Percentiles rank a stretch among this genome's conserved stretches.
These are phyloP conservation scores for Castanopsis chinensis DNA, from an alignment of 306 rosid species.

Conservation along the genomic window DNA sequence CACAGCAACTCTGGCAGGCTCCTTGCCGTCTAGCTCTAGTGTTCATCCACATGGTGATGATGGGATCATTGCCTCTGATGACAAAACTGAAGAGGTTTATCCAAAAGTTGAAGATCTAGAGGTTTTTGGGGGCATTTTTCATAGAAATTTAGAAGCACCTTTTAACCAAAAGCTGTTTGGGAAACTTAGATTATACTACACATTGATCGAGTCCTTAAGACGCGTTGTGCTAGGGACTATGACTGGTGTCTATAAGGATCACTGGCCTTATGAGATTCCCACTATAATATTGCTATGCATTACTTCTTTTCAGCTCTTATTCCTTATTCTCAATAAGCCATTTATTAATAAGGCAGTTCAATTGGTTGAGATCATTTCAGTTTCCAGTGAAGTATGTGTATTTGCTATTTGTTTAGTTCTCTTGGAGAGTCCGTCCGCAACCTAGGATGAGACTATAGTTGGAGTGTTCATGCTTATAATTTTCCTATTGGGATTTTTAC, in stretches of 20 bases:
- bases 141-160: no score
- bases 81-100: no score
- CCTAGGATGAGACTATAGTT: slow-evolving; percentile 30
- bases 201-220: slow-evolving; percentile 59
- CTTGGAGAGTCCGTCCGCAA: slow-evolving; percentile 40
- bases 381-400: slow-evolving; percentile 53
- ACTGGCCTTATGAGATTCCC: slow-evolving; percentile 43
- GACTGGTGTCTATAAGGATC: slow-evolving; percentile 55
- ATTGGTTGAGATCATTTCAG: slow-evolving; percentile 67
- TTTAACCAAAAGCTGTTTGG: slow-evolving; percentile 52
- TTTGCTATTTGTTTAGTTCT: slow-evolving; percentile 47
- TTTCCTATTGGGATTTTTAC: slow-evolving; percentile 54
- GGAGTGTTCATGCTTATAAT: slow-evolving; percentile 63
- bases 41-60: no score
- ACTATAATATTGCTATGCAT: slow-evolving; percentile 43
- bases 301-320: slow-evolving; percentile 76
- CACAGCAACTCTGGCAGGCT: no score
- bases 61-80: no score
- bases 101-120: no score
- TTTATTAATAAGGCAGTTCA: slow-evolving; percentile 87
- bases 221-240: slow-evolving; percentile 55
- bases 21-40: no score
- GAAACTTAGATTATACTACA: slow-evolving; percentile 73
- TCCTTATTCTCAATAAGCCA: slow-evolving; percentile 86
- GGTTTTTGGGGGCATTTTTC: no score